Evolutionary conservation across 805 yeast species (phyloP), one percentile per base, ranked within the genome.

Genomic region (Cyberlindnera misumaiensis): DNA sequence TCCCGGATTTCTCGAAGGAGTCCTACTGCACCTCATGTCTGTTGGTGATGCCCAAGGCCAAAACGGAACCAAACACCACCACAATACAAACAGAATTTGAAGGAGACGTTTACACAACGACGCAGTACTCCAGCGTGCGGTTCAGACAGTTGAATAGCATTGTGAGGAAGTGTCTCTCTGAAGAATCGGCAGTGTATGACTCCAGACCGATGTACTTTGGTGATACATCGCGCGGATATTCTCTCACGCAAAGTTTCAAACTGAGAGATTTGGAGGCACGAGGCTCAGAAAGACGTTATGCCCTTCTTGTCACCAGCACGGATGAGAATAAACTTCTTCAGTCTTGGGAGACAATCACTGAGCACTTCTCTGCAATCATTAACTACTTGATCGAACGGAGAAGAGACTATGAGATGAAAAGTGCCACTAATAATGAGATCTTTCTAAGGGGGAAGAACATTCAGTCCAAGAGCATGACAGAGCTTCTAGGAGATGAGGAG

Each of bases 201-300:
- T 63, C 73, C 17, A 70, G 73, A 36, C 86, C 88, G 0, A 60
- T 80, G 49, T 73, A 74, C 45, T 77, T 73, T 49, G 86, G 83
- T 4, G 87, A 82, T 48, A 70, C 72, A 11, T 50, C 62, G 4
- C 67, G 74, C 41, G 89, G 89, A 0, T 71, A 72, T 45, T 75
- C 85, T 22, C 56, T 82, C 7, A 68, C 73, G 11, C 64, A 73
- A 40, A 70, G 79, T 4, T 80, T 83, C 62, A 80, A 80, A 52
- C 56, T 81, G 24, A 64, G 66, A 30, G 90, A 83, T 55, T 59
- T 67, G 11, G 73, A 75, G 34, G 88, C 90, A 0, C 64, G 90
- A 40, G 90, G 90, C 2, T 75, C 82, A 1, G 88, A 83, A 53
- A 62, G 90, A 41, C 70, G 83, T 37, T 83, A 80, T 48, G 67